Conservation (phyloP, 2,329 filamentous ascomycete species). For the Ophiostoma fasciatum region DNA sequence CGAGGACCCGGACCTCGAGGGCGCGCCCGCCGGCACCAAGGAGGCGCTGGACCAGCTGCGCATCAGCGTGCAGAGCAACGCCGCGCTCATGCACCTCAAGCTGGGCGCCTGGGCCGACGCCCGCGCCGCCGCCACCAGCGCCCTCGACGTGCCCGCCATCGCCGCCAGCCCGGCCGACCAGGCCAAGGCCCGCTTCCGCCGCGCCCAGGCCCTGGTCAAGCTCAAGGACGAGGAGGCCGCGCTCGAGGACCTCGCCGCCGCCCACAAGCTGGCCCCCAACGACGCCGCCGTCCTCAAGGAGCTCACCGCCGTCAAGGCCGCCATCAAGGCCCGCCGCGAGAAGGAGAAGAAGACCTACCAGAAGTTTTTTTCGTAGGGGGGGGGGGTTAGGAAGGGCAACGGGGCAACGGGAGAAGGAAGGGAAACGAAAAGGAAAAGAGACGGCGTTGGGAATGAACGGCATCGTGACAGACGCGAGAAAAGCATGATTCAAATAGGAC, state of each 20-base stretch:
- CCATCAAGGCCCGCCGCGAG: slow-evolving; percentile 53
- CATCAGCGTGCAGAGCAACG: slow-evolving; percentile 79
- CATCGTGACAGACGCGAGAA: too few relatives aligned
- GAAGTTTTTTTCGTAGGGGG: slow-evolving; percentile 77
- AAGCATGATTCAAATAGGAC: too few relatives aligned
- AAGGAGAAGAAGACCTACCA: slow-evolving; percentile 88
- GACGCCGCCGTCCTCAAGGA: slow-evolving; percentile 66
- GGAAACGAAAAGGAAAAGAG: too few relatives aligned
- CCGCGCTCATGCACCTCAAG: slow-evolving; percentile 75
- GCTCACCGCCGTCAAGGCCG: slow-evolving; percentile 63
- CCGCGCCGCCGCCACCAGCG: slow-evolving; percentile 53
- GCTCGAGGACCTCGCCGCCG: slow-evolving; percentile 58
- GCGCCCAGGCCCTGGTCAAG: slow-evolving; percentile 58
- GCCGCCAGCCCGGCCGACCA: slow-evolving; percentile 65
- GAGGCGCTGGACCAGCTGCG: slow-evolving; percentile 57
- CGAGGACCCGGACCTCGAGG: slow-evolving; percentile 63
- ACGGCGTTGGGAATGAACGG: too few relatives aligned
- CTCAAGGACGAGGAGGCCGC: slow-evolving; percentile 78
- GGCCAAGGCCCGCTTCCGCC: slow-evolving; percentile 79
- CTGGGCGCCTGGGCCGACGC: slow-evolving; percentile 56
- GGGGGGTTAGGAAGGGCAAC: not conserved
- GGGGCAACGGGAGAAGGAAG: not conserved
- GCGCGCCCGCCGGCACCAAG: slow-evolving; percentile 54
- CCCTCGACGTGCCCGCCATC: slow-evolving; percentile 51
- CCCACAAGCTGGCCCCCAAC: slow-evolving; percentile 56